phyloP scores from a whole-genome alignment of 2,329 filamentous ascomycete genomes.

The Tympanopsis confertula region DNA sequence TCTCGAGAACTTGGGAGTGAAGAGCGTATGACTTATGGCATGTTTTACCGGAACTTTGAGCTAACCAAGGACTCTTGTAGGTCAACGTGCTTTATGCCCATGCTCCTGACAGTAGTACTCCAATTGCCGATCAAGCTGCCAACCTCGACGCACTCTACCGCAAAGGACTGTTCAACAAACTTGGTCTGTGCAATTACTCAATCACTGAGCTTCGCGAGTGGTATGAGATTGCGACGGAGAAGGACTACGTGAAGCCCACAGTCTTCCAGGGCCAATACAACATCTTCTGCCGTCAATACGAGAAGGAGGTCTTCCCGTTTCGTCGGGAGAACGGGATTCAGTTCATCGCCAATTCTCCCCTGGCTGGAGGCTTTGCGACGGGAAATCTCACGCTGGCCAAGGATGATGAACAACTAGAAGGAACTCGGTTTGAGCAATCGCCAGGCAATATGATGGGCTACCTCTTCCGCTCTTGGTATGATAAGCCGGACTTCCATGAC shows the following conservation, averaged over 20 bases:
- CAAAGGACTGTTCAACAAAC: constrained; percentile 49
- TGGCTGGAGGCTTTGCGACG: constrained; percentile 7
- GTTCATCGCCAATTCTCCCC: constrained; percentile 7
- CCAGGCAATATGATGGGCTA: constrained; percentile 4
- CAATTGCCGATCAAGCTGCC: constrained; percentile 6
- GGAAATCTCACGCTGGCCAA: constrained; percentile 6
- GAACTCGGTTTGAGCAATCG: constrained; percentile 7
- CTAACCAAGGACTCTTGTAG: too few relatives aligned
- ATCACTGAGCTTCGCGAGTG: constrained; percentile 5
- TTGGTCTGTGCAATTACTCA: constrained; percentile 7
- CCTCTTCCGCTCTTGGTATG: constrained; percentile 5
- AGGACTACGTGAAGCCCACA: constrained; percentile 7
- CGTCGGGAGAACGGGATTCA: constrained; percentile 6
- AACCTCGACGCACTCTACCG: constrained; percentile 26
- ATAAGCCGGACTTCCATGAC: constrained; percentile 7
- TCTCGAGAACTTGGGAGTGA: too few relatives aligned
- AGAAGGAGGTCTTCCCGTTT: constrained; percentile 6
- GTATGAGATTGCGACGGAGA: constrained; percentile 6
- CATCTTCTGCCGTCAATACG: constrained; percentile 5
- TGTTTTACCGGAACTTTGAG: too few relatives aligned
- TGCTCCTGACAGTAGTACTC: constrained; percentile 4
- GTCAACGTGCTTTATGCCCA: constrained; percentile 6
- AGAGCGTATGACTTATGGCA: too few relatives aligned
- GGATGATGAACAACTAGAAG: too few relatives aligned
- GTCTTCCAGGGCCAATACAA: constrained; percentile 9